Base-by-base conservation (phyloP, 805 yeast genomes). In the Blastobotrys attinorum region DNA sequence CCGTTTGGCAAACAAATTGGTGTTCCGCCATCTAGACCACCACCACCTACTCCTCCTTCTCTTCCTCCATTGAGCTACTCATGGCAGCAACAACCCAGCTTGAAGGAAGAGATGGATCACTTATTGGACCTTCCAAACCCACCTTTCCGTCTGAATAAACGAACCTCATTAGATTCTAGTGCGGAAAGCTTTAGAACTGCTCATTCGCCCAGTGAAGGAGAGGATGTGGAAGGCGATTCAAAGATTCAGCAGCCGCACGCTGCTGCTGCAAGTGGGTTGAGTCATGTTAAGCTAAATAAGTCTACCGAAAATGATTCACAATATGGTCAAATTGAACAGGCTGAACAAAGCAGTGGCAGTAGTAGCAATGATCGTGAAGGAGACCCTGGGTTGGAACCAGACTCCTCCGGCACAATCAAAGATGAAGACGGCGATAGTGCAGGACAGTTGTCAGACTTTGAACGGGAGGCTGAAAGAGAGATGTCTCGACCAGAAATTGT, bases 111-210 rank as follows among this genome's bases (percentile, higher is more conserved):
- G 13, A 37, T 37, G 37, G 39, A 34, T 15, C 29, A 40, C 11
- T 25, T 27, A 2, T 39, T 45, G n/a, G 39, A 31, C 13, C 20
- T 33, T 3, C 48, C 48, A 3, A 37, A 40, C 15, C 3, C 37
- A 11, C 20, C 36, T 3, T 44, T 42, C 15, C 11, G 32, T 2
- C 10, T 22, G 31, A 20, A 27, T 6, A 17, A 16, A 22, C 21
- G 40, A 4, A 23, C 22, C 23, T 38, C 48, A 25, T 47, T 44
- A 18, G 50, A 47, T 21, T 49, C 53, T 1, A 47, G 50, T 3
- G 42, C 43, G 11, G 53, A 49, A n/a, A 47, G 50, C 27, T 49
- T 44, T 32, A 44, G 37, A 22, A 49, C 53, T 4, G 53, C 53
- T 11, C 29, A 25, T 25, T 25, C 29, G 29, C 29, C 29, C 10